Conservation (phyloP, 1,284 basidiomycete species). For the Naganishia liquefaciens region DNA sequence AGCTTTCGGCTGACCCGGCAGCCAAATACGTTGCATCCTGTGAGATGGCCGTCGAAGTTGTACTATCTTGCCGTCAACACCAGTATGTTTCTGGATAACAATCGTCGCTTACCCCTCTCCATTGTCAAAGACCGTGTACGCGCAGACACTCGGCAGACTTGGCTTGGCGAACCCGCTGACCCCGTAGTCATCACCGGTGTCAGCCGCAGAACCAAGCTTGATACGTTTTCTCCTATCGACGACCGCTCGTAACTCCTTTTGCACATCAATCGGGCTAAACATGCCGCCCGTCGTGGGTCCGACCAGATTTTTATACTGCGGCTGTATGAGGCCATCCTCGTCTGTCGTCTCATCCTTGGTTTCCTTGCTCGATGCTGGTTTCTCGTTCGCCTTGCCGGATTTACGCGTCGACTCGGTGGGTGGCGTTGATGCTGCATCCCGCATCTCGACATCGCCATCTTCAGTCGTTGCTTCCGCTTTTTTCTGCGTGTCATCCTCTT, state of each 20-base stretch:
- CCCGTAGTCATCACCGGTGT: slow-evolving; percentile 36
- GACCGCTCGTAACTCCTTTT: slow-evolving; percentile 85
- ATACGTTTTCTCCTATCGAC: slow-evolving; percentile 89
- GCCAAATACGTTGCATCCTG: slow-evolving; percentile 92
- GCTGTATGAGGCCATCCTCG: slow-evolving; percentile 14
- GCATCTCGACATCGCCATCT: slow-evolving; percentile 31
- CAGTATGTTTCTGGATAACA: background rate
- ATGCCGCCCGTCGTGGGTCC: slow-evolving; percentile 31
- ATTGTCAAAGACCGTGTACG: slow-evolving; percentile 88
- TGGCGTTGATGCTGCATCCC: background rate
- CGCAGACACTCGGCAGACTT: slow-evolving; percentile 79
- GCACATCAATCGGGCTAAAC: slow-evolving; percentile 85
- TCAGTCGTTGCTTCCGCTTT: background rate
- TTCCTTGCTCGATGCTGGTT: slow-evolving; percentile 1
- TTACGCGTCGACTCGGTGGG: slow-evolving; percentile 4
- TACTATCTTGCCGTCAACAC: slow-evolving; percentile 56
- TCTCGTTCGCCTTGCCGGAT: background rate
- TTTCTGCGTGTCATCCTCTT: background rate
- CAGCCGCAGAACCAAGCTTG: slow-evolving; percentile 66
- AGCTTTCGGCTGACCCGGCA: slow-evolving; percentile 93
- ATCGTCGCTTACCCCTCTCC: slow-evolving; percentile 71
- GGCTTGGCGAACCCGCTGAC: slow-evolving; percentile 35
- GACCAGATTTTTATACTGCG: slow-evolving; percentile 26
- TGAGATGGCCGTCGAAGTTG: slow-evolving; percentile 86
- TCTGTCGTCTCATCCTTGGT: slow-evolving; percentile 20